phyloP scores from a whole-genome alignment of 2,329 filamentous ascomycete genomes.

The Clonostachys byssicola region DNA sequence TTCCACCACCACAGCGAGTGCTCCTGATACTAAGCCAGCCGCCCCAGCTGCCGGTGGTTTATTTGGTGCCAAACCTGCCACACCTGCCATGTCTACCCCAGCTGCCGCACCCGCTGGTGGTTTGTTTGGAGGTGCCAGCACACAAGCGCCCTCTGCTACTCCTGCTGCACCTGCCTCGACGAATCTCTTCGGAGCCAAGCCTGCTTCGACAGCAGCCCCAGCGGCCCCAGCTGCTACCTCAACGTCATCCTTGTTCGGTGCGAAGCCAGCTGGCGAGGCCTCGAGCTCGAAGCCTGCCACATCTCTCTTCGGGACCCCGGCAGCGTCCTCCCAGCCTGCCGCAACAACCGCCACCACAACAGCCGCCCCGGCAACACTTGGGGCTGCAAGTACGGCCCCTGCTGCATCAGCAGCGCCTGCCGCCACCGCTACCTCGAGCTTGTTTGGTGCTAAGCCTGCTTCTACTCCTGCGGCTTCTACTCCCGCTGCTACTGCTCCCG shows the following conservation, averaged over 20 bases:
- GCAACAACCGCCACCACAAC: constrained; percentile 9
- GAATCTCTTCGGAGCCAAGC: constrained; percentile 25
- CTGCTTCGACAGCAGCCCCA: constrained; percentile 15
- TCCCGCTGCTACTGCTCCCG: constrained; percentile 10
- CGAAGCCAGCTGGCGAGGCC: constrained; percentile 11
- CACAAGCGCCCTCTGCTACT: constrained; percentile 17
- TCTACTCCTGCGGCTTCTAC: constrained; percentile 6
- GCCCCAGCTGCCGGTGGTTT: background rate
- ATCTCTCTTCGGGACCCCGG: constrained; percentile 13
- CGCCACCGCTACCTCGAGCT: constrained; percentile 18
- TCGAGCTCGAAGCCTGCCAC: constrained; percentile 19
- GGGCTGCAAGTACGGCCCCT: constrained; percentile 7
- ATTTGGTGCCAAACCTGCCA: constrained; percentile 1
- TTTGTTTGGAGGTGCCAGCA: constrained; percentile 4
- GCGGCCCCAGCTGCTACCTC: constrained; percentile 20
- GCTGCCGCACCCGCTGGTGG: constrained; percentile 16
- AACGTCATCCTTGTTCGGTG: constrained; percentile 16
- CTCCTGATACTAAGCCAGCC: background rate
- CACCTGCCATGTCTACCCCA: constrained; percentile 24
- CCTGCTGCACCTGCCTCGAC: constrained; percentile 7
- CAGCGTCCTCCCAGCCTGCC: constrained; percentile 4
- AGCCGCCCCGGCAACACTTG: constrained; percentile 17
- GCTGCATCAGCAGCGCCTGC: constrained; percentile 9
- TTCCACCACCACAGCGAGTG: background rate
- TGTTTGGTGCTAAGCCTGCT: constrained; percentile 24